Base-by-base conservation (phyloP, 2,329 filamentous ascomycete genomes). In the Juglanconis oblonga region DNA sequence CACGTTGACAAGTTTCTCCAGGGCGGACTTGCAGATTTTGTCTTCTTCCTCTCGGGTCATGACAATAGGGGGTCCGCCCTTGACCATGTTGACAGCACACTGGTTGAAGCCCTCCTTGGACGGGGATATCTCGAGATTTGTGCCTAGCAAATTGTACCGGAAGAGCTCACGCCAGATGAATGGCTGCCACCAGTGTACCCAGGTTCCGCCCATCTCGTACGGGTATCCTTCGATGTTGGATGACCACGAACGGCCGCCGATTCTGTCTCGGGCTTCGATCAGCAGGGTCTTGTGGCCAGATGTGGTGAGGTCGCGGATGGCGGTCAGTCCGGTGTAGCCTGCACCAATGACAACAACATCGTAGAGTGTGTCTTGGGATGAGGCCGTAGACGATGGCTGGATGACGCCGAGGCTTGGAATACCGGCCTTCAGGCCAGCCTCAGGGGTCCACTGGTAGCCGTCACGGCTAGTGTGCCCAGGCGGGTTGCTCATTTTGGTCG, bases 151-250 rank as follows among this genome's bases (percentile, higher is more conserved):
- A 3, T 72, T 67, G 59, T 81, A 82, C n/a, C 78, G 66, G 0
- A 72, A 69, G 3, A 81, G 75, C 55, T 81, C 79, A 3, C 76
- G 69, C 72, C 74, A 79, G 3, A 78, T 67, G 36, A 77, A 74
- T 0, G 77, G 68, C 52, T 79, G 76, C 2, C 70, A 69, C 77
- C 77, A 79, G 56, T 76, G 75, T 0, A 81, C 72, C 78, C 78
- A 82, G 0, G 78, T 80, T 0, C 80, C 80, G 0, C 79, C 79
- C 73, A 82, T 76, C 54, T 81, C 79, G 52, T 74, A 79, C 0
- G 73, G 72, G 13, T 79, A 76, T 0, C 76, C 77, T 0, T 69
- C 71, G 7, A 79, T 76, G 36, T 78, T 73, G 14, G 76, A 73
- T 0, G 75, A 76, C 75, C 76, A 81, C 2, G 78, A 77, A 0